Percentiles rank a stretch among this genome's conserved stretches.
These are phyloP conservation scores for Mortierella sp. DNA, from an alignment of 371 early-diverging fungal species.

Conservation along the genomic window DNA sequence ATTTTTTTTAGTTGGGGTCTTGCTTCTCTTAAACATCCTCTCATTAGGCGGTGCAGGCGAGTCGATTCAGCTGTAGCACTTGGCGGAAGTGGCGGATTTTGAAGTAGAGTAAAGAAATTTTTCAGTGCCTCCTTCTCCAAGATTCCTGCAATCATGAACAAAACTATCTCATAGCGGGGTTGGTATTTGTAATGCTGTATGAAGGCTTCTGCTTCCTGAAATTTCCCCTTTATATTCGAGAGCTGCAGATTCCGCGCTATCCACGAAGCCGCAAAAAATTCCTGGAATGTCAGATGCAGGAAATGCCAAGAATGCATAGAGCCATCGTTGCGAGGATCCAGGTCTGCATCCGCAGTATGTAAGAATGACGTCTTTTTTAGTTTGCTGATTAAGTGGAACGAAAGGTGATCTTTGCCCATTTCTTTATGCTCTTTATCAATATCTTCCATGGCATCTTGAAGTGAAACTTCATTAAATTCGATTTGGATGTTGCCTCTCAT, in stretches of 20 bases:
- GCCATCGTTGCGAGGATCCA: slow-evolving; percentile 1
- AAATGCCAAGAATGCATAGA: slow-evolving; percentile 24
- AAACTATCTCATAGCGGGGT: no score
- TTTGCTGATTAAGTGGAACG: slow-evolving; percentile 4
- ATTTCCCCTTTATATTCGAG: no score
- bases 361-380: slow-evolving; percentile 33
- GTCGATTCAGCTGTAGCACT: no score
- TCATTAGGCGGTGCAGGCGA: no score
- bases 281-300: slow-evolving; percentile 32
- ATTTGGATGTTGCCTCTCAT: slow-evolving; percentile 23
- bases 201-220: no score
- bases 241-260: slow-evolving; percentile 7
- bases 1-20: no score
- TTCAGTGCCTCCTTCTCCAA: no score
- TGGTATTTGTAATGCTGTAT: no score
- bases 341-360: slow-evolving; percentile 17
- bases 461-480: slow-evolving; percentile 11
- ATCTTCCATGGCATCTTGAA: background rate
- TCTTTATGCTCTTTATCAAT: slow-evolving; percentile 1
- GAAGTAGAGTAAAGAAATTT: no score
- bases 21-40: no score
- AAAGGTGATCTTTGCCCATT: background rate
- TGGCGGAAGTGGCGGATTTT: no score
- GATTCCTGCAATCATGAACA: no score
- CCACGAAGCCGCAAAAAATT: slow-evolving; percentile 33